Evolutionary conservation across 2,329 filamentous ascomycete genomes (phyloP).

Genomic region (Biscogniauxia marginata): DNA sequence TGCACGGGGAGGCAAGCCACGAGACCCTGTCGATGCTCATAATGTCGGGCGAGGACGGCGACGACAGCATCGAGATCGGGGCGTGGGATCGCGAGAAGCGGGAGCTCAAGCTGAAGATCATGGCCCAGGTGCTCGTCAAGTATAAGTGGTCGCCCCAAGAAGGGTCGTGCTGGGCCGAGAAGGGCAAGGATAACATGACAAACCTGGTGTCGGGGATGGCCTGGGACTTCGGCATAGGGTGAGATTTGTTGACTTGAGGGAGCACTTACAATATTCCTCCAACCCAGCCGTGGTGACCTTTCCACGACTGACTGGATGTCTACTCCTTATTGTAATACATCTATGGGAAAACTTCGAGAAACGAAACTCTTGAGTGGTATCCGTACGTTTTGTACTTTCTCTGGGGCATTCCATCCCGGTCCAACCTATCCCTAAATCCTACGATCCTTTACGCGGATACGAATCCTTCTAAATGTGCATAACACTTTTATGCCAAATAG

Average conservation of each 20-base stretch:
- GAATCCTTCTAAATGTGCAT: background rate
- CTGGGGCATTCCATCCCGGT: background rate
- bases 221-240: background rate
- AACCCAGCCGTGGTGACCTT: too few species aligned
- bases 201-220: background rate
- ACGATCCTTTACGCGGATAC: background rate
- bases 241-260: background rate
- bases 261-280: too few species aligned
- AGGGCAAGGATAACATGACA: constrained; percentile 1
- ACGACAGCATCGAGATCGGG: background rate
- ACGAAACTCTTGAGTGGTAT: too few species aligned
- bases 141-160: constrained; percentile 6
- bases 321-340: too few species aligned
- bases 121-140: constrained; percentile 4
- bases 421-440: background rate
- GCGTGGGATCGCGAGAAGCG: constrained; percentile 2
- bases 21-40: background rate
- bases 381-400: too few species aligned
- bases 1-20: background rate
- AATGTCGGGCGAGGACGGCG: background rate
- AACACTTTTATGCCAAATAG: background rate
- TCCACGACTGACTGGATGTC: too few species aligned
- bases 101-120: constrained; percentile 1
- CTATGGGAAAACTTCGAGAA: too few species aligned
- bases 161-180: constrained; percentile 6